Conservation (phyloP, 768 basidiomycete species). For the Fomitopsis pulvina region DNA sequence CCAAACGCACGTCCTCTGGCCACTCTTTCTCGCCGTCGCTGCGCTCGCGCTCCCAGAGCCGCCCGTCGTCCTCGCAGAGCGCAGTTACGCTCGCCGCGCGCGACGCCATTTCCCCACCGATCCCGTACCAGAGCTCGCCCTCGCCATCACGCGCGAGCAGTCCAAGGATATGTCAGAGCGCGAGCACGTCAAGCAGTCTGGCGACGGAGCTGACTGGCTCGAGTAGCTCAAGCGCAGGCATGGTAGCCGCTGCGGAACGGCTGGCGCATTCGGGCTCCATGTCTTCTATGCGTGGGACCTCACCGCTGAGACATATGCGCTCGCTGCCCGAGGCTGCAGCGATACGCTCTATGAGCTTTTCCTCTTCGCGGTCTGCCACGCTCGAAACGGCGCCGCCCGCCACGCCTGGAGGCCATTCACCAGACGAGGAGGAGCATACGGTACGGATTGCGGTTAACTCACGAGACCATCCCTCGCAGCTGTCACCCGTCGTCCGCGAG, state of each 20-base stretch:
- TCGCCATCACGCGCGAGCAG: not conserved
- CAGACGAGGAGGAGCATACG: not conserved
- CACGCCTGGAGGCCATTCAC: not conserved
- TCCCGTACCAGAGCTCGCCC: slow-evolving; percentile 3
- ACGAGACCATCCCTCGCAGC: not conserved
- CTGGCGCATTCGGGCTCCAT: not conserved
- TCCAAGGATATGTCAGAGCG: not conserved
- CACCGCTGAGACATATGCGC: not conserved
- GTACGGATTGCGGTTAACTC: not conserved
- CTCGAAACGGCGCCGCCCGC: not conserved
- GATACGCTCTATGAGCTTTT: not conserved
- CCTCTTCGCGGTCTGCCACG: not conserved
- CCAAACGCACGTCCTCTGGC: slow-evolving; percentile 45
- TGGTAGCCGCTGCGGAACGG: too few relatives aligned
- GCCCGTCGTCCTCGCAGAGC: slow-evolving; percentile 22
- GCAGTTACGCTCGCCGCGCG: slow-evolving; percentile 14
- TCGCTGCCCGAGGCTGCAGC: not conserved
- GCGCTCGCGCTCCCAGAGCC: slow-evolving; percentile 11
- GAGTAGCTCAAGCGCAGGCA: too few relatives aligned
- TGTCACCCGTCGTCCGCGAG: not conserved
- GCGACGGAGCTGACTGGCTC: not conserved
- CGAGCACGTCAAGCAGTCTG: not conserved
- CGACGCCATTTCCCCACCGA: slow-evolving; percentile 9
- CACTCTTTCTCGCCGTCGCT: slow-evolving; percentile 19
- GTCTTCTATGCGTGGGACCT: not conserved